Conservation (phyloP, 345 rosid genomes). For the Noccaea caerulescens region DNA sequence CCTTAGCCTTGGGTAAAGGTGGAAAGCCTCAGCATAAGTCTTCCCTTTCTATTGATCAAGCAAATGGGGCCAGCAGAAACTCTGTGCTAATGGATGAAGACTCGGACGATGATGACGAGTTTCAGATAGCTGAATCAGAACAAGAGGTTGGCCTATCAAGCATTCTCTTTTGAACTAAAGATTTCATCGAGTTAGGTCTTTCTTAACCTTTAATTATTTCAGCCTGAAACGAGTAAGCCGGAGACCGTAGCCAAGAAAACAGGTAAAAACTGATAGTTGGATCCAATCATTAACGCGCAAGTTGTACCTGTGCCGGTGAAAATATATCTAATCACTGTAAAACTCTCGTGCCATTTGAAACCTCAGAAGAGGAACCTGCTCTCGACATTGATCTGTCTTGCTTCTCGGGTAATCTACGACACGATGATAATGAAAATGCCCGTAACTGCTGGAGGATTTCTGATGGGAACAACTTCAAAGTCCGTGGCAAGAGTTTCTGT, state of each 20-base stretch:
- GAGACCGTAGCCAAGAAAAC: slow-evolving; percentile 65
- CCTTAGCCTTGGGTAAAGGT: slow-evolving; percentile 57
- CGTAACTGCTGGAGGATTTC: slow-evolving; percentile 93
- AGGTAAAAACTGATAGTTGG: slow-evolving; percentile 52
- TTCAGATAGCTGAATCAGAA: slow-evolving; percentile 83
- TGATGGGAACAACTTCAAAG: slow-evolving; percentile 88
- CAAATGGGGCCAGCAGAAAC: slow-evolving; percentile 63
- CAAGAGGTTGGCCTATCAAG: slow-evolving; percentile 67
- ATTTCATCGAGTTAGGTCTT: slow-evolving; percentile 20
- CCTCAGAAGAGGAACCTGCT: slow-evolving; percentile 70
- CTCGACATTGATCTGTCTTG: slow-evolving; percentile 80
- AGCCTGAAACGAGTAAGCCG: slow-evolving; percentile 55
- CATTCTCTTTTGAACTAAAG: slow-evolving; percentile 11
- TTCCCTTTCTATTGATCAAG: slow-evolving; percentile 67
- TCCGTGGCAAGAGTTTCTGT: slow-evolving; percentile 93
- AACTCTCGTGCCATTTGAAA: slow-evolving; percentile 47
- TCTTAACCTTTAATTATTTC: slow-evolving; percentile 31
- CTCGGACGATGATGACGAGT: slow-evolving; percentile 96
- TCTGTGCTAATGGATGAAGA: slow-evolving; percentile 83
- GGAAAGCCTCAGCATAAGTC: slow-evolving; percentile 55
- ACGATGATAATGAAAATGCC: slow-evolving; percentile 80
- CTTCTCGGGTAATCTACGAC: slow-evolving; percentile 81
- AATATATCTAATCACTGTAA: slow-evolving; percentile 19
- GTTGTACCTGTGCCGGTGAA: slow-evolving; percentile 11
- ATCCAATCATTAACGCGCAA: neutral